Evolutionary conservation across 352 stramenopile species (phyloP), one percentile per base, ranked within the genome.

Genomic region (Globisporangium splendens): DNA sequence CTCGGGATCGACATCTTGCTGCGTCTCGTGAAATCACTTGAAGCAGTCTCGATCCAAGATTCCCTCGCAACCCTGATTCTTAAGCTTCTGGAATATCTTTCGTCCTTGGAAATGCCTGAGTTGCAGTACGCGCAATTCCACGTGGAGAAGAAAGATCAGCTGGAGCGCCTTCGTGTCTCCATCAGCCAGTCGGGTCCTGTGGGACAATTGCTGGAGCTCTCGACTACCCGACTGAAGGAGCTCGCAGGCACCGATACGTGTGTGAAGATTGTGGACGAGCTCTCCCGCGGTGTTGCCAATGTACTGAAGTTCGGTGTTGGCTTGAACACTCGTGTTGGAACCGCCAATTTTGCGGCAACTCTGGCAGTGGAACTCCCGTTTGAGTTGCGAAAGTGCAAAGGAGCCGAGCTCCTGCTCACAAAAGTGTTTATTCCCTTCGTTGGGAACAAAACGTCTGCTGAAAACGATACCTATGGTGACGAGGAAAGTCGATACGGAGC

Each of bases 81-180:
- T 7, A 87, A 84, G 43, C 63, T 91, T 1, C 58, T 93, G 18
- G 79, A 90, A 55, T 93, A 88, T 54, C 61, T 93, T 50, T 91
- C 81, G n/a, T 93, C 84, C 1, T 43, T 93, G 6, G 84, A 93
- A 59, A 86, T 93, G 78, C 82, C 84, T 0, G 79, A 90, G 57
- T 66, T 93, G 0, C 84, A 93, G 63, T 93, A 93, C 52, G 84
- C 84, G 4, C 84, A 93, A 63, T 93, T 93, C 53, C 84, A 93
- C 43, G 84, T 93, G 33, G 68, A 91, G 54, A 88, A 93, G 64
- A 93, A 93, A 59, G 79, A 89, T 31, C 73, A 93, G 51, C 64
- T 93, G 15, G 84, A 93, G 54, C 76, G 82, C 7, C 55, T 91
- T n/a, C 79, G 84, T 49, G 77, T 93, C 8, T 88, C 76, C 6